A percentile compares a stretch with the other conserved stretches of the same genome.
These are phyloP conservation scores for Diutina neorugosa DNA, from an alignment of 1,139 yeast genomes.

Conservation along the genomic window DNA sequence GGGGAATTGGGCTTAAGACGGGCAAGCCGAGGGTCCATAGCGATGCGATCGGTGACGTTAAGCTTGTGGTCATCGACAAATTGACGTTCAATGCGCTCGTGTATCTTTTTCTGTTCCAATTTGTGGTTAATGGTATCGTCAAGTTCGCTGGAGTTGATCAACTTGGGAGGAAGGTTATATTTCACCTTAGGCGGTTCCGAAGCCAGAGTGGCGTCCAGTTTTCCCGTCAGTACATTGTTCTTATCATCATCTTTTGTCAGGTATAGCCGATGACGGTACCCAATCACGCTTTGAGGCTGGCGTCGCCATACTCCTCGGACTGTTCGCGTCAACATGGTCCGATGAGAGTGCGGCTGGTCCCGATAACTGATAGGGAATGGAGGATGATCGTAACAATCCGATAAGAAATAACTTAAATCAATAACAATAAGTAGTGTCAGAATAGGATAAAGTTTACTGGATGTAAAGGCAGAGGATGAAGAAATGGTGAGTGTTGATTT, in stretches of 20 bases:
- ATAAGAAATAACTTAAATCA: too few species aligned
- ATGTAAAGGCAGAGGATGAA: too few species aligned
- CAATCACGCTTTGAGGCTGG: neutral
- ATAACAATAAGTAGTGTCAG: too few species aligned
- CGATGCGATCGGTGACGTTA: conserved; percentile 7
- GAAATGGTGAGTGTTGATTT: too few species aligned
- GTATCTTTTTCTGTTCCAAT: neutral
- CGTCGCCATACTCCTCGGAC: neutral
- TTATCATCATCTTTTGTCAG: neutral
- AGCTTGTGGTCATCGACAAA: neutral
- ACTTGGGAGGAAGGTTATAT: neutral
- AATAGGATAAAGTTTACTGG: too few species aligned
- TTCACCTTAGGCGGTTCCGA: neutral
- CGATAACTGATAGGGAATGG: too few species aligned
- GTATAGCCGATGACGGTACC: neutral
- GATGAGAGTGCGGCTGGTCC: neutral
- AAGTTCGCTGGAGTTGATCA: neutral
- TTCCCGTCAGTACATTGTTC: neutral
- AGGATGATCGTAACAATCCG: too few species aligned
- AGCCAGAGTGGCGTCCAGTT: neutral
- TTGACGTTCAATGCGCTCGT: neutral
- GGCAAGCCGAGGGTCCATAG: conserved; percentile 23
- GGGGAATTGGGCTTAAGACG: conserved; percentile 21
- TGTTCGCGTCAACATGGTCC: neutral
- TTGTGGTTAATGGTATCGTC: neutral